A percentile compares a stretch with the other conserved stretches of the same genome.
These are phyloP conservation scores for Fusarium nematophilum DNA, from an alignment of 2,329 filamentous ascomycete species.

Conservation along the genomic window DNA sequence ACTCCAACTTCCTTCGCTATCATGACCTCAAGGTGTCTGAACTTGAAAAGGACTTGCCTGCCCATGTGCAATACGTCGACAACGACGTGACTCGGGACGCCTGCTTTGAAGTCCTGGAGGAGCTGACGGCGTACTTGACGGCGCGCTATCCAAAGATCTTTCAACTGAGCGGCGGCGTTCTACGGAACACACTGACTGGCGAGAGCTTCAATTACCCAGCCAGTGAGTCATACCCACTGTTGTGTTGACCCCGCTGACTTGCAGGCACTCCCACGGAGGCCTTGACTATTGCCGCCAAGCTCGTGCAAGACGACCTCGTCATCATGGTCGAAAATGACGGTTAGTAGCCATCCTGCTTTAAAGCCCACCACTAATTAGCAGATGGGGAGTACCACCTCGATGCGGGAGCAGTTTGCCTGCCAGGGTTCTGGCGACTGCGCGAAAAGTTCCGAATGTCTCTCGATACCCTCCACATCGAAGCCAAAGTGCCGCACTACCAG, in stretches of 20 bases:
- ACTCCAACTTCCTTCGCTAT: slow-evolving; percentile 29
- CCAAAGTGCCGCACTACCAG: slow-evolving; percentile 32
- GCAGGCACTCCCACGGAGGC: slow-evolving; percentile 26
- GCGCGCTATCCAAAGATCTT: slow-evolving; percentile 31
- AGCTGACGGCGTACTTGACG: slow-evolving; percentile 21
- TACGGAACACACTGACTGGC: slow-evolving; percentile 18
- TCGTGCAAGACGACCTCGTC: slow-evolving; percentile 32
- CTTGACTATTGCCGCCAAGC: slow-evolving; percentile 24
- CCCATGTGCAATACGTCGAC: slow-evolving; percentile 31
- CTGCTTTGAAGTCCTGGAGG: slow-evolving; percentile 30
- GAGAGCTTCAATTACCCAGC: slow-evolving; percentile 25
- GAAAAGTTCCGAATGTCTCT: slow-evolving; percentile 38
- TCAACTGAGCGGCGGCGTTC: background rate
- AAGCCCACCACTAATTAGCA: background rate
- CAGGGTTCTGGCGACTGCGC: slow-evolving; percentile 30
- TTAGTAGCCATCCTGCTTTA: background rate
- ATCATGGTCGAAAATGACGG: slow-evolving; percentile 33
- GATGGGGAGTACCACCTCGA: slow-evolving; percentile 31
- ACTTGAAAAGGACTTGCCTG: slow-evolving; percentile 20
- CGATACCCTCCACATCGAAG: slow-evolving; percentile 33
- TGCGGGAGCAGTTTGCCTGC: slow-evolving; percentile 33
- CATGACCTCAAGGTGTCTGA: slow-evolving; percentile 33
- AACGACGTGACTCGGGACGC: slow-evolving; percentile 27
- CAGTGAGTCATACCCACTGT: background rate
- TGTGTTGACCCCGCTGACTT: background rate